Base-by-base conservation (phyloP, 345 rosid species). In the Eucalyptus grandis region DNA sequence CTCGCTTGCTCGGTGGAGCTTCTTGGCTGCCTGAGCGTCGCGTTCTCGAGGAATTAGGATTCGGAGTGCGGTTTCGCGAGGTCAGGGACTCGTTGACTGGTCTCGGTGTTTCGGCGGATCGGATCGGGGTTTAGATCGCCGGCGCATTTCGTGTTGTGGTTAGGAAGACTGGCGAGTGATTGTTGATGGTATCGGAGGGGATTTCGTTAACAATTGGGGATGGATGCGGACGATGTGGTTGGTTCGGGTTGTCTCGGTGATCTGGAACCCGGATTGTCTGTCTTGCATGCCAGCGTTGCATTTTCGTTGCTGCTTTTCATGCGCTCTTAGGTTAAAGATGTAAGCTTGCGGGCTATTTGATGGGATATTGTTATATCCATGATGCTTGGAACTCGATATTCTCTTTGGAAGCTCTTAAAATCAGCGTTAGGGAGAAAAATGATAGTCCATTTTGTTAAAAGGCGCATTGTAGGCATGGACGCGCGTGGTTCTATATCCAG, bases 401-500 rank as follows among this genome's bases (percentile, higher is more conserved):
- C 1, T 0, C 26, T 43, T 11, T 77, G 83, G 83, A 21, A 21
- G 83, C 47, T 77, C 47, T 72, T 77, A 37, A 24, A 77, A 77
- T 37, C 83, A 37, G 15, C 83, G 2, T 77, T 77, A 2, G 27
- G 9, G 5, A 37, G 47, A 21, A 37, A 77, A 19, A 4, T 19
- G 15, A 37, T 21, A 1, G 83, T 77, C 14, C 31, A 62, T 13
- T 6, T 62, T 30, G 69, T 30, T 30, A 62, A 30, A 62, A 13
- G 8, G 0, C 4, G 3, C 69, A 30, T 14, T 62, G 9, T 77
- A 6, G 83, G 14, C 7, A 11, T 77, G 83, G 15, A 21, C 15
- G 1, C 0, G 0, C 11, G 9, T 37, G 46, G 83, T 6, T 19
- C 46, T 37, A 11, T 77, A 77, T 77, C 0, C 0, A 0, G 47